These are phyloP conservation scores for Diaporthe helianthi DNA, from an alignment of 2,329 filamentous ascomycete species.

Conservation along the genomic window DNA sequence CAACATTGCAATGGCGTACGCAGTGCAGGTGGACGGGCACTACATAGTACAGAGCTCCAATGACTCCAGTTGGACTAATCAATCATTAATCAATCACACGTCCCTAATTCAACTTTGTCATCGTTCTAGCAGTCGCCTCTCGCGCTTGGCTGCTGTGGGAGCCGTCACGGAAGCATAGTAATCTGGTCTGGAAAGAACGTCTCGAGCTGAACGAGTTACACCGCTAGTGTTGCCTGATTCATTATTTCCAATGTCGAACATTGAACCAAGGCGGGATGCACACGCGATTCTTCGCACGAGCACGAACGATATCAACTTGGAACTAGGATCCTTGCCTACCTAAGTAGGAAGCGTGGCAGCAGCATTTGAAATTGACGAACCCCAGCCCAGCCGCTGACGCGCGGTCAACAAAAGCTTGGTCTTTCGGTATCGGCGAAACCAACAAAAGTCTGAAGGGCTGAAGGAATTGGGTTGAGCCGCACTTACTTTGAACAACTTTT, in stretches of 20 bases:
- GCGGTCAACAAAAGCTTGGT: not conserved
- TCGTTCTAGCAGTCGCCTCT: not conserved
- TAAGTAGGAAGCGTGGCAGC: too few species aligned
- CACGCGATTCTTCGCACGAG: not conserved
- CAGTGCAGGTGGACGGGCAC: not conserved
- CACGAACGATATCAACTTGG: not conserved
- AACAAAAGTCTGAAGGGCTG: not conserved
- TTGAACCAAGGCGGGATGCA: not conserved
- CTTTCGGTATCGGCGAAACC: not conserved
- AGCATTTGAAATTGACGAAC: too few species aligned
- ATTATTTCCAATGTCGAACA: not conserved
- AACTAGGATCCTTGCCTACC: too few species aligned
- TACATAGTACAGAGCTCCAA: not conserved
- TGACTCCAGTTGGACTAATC: not conserved
- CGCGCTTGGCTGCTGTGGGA: not conserved
- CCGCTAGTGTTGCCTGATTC: not conserved
- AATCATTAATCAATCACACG: not conserved
- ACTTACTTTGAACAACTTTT: not conserved
- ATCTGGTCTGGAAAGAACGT: not conserved
- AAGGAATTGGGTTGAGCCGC: not conserved
- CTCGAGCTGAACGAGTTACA: too few species aligned
- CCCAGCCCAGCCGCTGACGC: not conserved
- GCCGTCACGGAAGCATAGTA: not conserved
- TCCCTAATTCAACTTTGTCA: not conserved
- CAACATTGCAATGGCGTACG: constrained; percentile 22